Evolutionary conservation across 2,329 filamentous ascomycete genomes (phyloP), one percentile per base, ranked within the genome.

Genomic region (Cladosporium cucumerinum): DNA sequence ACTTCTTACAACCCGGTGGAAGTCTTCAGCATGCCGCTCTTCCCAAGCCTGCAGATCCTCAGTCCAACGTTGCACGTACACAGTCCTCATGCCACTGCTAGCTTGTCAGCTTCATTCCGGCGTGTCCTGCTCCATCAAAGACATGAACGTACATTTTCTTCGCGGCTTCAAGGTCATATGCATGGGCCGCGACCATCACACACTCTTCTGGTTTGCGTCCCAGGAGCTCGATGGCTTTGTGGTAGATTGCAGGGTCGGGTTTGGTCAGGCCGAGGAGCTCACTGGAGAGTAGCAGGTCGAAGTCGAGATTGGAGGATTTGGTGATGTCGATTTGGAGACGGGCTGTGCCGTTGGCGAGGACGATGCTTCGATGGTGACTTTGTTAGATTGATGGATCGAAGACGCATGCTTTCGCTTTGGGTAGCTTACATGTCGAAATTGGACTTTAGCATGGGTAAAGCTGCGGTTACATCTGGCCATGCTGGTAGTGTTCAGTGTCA

Each of bases 271-370:
- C 81, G 0, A 86, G 68, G 2, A 86, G 72, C 72, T 86, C 77
- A 39, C 80, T 82, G 0, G 82, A 85, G 62, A 86, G 82, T 1
- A 86, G 68, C 78, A 82, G 81, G 66, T 84, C 71, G 72, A 86
- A 86, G 0, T 66, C 68, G 52, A 86, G 69, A 0, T 78, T 79
- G 1, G 83, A 81, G 0, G 79, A 85, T 30, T 76, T 74, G 1
- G 73, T 74, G 2, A 86, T 76, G 69, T 86, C 82, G 2, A 86
- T 78, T 67, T 86, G 84, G 0, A 86, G 75, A 18, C 84, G 78
- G 1, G 81, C 82, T 0, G 82, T 85, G 0, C 84, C 84, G 64
- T 86, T 86, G 6, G 83, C 84, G 57, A 82, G 78, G 5, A 86
- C 84, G 61, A 84, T 57, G 6, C 61, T 63, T 46, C 23, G 26